A percentile compares a stretch with the other conserved stretches of the same genome.
phyloP scores from a whole-genome alignment of 805 yeast genomes.

The Metschnikowia lachancei region DNA sequence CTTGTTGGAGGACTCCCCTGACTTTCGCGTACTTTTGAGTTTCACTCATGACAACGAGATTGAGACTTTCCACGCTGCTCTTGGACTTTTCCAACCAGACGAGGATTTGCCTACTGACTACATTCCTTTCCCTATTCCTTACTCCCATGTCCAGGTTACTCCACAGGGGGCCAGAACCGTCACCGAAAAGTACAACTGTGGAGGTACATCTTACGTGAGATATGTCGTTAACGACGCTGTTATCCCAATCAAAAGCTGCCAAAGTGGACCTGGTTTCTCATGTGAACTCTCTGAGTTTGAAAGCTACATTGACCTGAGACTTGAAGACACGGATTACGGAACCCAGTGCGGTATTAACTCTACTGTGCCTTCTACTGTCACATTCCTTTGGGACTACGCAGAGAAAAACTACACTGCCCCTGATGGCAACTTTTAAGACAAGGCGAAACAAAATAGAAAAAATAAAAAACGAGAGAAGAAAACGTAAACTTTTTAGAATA shows the following conservation, averaged over 20 bases:
- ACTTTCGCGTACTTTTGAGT: slow-evolving; percentile 59
- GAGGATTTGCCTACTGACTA: slow-evolving; percentile 44
- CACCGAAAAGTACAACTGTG: slow-evolving; percentile 36
- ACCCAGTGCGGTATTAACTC: slow-evolving; percentile 27
- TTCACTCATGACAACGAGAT: slow-evolving; percentile 76
- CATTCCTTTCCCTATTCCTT: slow-evolving; percentile 47
- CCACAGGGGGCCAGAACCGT: slow-evolving; percentile 43
- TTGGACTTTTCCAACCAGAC: slow-evolving; percentile 52
- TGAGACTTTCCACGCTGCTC: slow-evolving; percentile 57
- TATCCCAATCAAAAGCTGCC: slow-evolving; percentile 33
- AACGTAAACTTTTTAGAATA: background rate
- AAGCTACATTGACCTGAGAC: slow-evolving; percentile 27
- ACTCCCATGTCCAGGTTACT: slow-evolving; percentile 38
- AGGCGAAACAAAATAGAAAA: background rate
- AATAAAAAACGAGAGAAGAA: background rate
- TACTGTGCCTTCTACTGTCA: slow-evolving; percentile 26
- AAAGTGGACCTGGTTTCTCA: slow-evolving; percentile 42
- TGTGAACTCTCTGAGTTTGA: slow-evolving; percentile 38
- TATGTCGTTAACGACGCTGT: slow-evolving; percentile 42
- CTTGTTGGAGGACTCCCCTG: slow-evolving; percentile 41
- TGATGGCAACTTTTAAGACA: slow-evolving; percentile 14
- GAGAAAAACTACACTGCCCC: slow-evolving; percentile 24
- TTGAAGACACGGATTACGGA: slow-evolving; percentile 25
- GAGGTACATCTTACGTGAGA: slow-evolving; percentile 34
- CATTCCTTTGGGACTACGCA: slow-evolving; percentile 44